Evolutionary conservation across 2,329 filamentous ascomycete genomes (phyloP).

Genomic region (Pseudopithomyces chartarum): DNA sequence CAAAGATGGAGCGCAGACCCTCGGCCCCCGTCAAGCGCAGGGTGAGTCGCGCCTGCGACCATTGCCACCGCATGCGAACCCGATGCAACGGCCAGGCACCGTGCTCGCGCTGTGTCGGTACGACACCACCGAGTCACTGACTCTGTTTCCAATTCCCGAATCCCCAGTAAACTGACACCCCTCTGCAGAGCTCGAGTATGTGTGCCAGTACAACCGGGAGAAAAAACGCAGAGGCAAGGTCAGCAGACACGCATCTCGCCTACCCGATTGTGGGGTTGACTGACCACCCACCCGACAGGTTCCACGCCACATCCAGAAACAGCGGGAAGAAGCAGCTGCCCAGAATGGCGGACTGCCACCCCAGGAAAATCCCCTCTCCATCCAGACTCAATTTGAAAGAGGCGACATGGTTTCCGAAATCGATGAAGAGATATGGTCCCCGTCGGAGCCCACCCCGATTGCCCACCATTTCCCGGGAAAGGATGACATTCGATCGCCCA

Average conservation of each 20-base stretch:
- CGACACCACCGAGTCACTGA: conserved; percentile 42
- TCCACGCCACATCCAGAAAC: conserved; percentile 45
- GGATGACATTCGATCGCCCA: conserved; percentile 29
- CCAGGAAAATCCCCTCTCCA: conserved; percentile 31
- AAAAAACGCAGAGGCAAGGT: conserved; percentile 94
- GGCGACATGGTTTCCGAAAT: conserved; percentile 36
- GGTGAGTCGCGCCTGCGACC: conserved; percentile 92
- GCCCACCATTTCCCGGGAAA: conserved; percentile 40
- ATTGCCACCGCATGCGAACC: conserved; percentile 92
- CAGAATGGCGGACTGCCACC: conserved; percentile 25
- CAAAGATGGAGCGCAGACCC: conserved; percentile 38
- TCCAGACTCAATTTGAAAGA: conserved; percentile 34
- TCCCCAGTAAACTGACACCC: conserved; percentile 15
- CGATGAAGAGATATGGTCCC: conserved; percentile 45
- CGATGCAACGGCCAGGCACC: conserved; percentile 93
- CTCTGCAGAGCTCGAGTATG: conserved; percentile 75
- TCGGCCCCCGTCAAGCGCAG: conserved; percentile 75
- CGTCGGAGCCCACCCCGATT: conserved; percentile 40
- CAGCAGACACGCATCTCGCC: conserved; percentile 58
- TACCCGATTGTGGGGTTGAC: conserved; percentile 4
- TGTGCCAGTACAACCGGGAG: conserved; percentile 89
- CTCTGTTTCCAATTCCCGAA: too few species aligned
- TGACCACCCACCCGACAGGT: conserved; percentile 26
- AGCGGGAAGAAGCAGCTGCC: conserved; percentile 40
- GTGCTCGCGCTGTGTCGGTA: conserved; percentile 89